Percentiles rank a stretch among this genome's conserved stretches.
phyloP scores from a whole-genome alignment of 164 flowering plant species.

The Chloranthus sessilifolius region DNA sequence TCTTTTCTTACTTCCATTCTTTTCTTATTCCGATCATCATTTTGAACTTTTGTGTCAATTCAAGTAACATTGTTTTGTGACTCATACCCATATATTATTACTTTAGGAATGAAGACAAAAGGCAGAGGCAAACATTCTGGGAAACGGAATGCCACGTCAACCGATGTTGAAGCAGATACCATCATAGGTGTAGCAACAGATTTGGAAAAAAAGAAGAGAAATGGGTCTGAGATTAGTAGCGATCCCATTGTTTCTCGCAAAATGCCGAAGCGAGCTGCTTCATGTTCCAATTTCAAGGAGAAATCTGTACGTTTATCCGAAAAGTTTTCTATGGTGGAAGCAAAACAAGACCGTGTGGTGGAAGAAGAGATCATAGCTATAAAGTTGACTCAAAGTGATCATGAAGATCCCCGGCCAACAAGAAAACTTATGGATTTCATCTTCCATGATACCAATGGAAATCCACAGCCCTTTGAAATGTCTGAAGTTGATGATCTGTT shows the following conservation, averaged over 20 bases:
- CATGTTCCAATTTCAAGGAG: constrained; percentile 64
- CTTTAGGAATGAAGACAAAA: constrained; percentile 19
- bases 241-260: constrained; percentile 25
- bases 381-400: constrained; percentile 32
- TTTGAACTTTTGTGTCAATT: no score
- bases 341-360: constrained; percentile 33
- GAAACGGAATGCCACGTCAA: constrained; percentile 9
- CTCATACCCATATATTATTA: no score
- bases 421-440: constrained; percentile 70
- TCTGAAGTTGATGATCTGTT: constrained; percentile 60
- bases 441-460: constrained; percentile 56
- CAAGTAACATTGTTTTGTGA: no score
- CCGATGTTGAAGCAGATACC: constrained; percentile 6
- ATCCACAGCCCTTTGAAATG: constrained; percentile 63
- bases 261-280: constrained; percentile 78
- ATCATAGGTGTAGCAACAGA: background rate
- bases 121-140: constrained; percentile 1
- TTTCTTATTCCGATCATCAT: no score
- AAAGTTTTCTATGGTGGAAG: constrained; percentile 35
- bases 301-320: constrained; percentile 38
- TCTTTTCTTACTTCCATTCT: no score
- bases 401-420: constrained; percentile 47
- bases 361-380: constrained; percentile 67
- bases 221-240: constrained; percentile 8
- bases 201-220: constrained; percentile 21